Conservation (phyloP, 305 asterid genomes). For the Fraxinus sp. region DNA sequence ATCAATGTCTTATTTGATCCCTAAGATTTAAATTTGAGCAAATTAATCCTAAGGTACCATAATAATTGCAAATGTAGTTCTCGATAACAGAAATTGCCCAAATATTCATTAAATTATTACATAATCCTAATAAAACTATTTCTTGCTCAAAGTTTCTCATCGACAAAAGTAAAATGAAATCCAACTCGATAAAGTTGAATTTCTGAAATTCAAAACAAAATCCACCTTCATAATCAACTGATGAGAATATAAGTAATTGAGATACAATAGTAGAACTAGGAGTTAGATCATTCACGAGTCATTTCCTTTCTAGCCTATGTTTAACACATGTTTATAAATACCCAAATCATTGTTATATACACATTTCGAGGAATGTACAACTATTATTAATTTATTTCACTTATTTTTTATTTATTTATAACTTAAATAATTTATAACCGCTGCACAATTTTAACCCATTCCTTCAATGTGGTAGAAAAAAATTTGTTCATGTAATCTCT, state of each 20-base stretch:
- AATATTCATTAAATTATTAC: background rate
- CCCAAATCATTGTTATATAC: background rate
- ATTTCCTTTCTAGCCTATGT: background rate
- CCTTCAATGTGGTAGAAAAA: background rate
- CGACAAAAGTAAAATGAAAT: background rate
- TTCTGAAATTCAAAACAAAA: background rate
- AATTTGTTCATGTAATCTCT: background rate
- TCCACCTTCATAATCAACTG: background rate
- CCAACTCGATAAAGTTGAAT: background rate
- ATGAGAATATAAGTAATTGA: background rate
- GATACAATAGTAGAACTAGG: no score
- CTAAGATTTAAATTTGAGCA: background rate
- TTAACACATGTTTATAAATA: no score
- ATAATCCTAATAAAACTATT: background rate
- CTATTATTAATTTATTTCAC: no score
- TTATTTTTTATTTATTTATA: no score
- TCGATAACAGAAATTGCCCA: background rate
- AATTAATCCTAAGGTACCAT: no score
- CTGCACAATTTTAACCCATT: background rate
- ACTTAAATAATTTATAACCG: background rate
- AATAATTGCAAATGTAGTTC: background rate
- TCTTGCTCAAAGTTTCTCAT: background rate
- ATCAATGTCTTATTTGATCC: background rate
- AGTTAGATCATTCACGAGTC: background rate
- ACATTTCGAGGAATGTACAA: no score